phyloP scores from a whole-genome alignment of 495 filamentous ascomycete species.

The Lepidopterella palustris region DNA sequence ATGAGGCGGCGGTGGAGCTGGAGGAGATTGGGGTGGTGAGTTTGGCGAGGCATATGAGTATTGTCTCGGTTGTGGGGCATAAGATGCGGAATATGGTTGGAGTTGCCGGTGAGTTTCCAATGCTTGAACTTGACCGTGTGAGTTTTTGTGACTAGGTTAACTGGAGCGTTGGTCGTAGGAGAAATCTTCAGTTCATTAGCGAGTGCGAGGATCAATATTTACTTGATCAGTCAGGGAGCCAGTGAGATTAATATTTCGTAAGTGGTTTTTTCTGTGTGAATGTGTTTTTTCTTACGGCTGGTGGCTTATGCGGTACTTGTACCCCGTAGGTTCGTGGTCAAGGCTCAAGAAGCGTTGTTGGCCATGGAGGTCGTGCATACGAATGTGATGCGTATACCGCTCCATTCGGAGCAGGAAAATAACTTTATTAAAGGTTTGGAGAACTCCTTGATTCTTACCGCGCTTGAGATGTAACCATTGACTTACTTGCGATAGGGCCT shows the following conservation, averaged over 20 bases:
- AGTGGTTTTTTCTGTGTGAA: conserved; percentile 14
- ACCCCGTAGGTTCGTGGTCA: conserved; percentile 34
- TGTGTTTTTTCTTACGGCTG: background rate
- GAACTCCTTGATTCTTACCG: too few relatives aligned
- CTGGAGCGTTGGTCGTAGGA: too few relatives aligned
- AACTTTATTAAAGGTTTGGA: conserved; percentile 10
- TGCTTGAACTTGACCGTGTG: too few relatives aligned
- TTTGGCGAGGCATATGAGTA: conserved; percentile 34
- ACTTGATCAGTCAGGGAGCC: conserved; percentile 40
- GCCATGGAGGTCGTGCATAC: conserved; percentile 39
- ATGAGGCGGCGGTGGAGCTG: conserved; percentile 31
- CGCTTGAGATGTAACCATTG: too few relatives aligned
- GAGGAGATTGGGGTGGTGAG: conserved; percentile 34
- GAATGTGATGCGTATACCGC: conserved; percentile 40
- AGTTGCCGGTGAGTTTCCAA: conserved; percentile 39
- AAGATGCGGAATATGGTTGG: conserved; percentile 42
- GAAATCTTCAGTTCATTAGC: conserved; percentile 39
- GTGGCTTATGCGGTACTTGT: background rate
- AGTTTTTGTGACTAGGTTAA: too few relatives aligned
- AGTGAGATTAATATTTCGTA: conserved; percentile 42
- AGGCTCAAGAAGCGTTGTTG: conserved; percentile 35
- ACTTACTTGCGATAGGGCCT: too few relatives aligned
- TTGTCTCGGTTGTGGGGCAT: conserved; percentile 40
- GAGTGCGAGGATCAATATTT: conserved; percentile 36
- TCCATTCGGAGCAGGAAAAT: conserved; percentile 16